Base-by-base conservation (phyloP, 2,329 filamentous ascomycete genomes). In the Lomentospora prolificans region DNA sequence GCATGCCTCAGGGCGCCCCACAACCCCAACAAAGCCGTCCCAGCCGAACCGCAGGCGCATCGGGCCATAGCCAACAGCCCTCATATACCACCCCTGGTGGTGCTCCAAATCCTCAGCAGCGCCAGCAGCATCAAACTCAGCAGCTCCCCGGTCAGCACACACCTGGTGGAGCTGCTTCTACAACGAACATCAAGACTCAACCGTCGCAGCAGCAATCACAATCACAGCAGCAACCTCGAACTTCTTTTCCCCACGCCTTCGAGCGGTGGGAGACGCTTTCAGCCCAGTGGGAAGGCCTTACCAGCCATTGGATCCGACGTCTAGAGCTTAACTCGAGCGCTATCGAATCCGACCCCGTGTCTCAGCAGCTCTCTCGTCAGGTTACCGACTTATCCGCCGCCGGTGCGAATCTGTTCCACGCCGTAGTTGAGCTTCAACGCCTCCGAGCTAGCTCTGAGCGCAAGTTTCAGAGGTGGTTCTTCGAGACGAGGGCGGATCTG, bases 381-480 rank as follows among this genome's bases (percentile, higher is more conserved):
- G 92, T 99, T 55, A 96, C 90, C 0, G 94, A 99, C 67, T 78
- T 99, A n/a, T 96, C 94, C 25, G 94, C 94, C 6, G 94, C 94
- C 1, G 94, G 94, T 10, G 94, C 94, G 4, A 99, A 99, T 63
- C 77, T 99, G 0, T 99, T 99, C 69, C 94, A 99, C 68, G 94
- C 94, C 8, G 91, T 99, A 0, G 94, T 99, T 3, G 94, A 99
- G 70, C 75, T 99, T 50, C 94, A 99, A 69, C 85, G 94, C 28
- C 77, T 99, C 25, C 87, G 94, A 46, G 94, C 94, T 36, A 96
- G 90, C 56, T 97, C 92, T 0, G 94, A 99, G 70, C 85, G 94
- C 60, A 97, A 97, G 68, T 99, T 99, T 64, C 94, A 99, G 71
- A 82, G 94, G 53, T 99, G 94, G 94, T 97, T 97, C 72, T 96